These are phyloP conservation scores for Eruca vesicaria DNA, from an alignment of 441 rosid genomes.

Conservation along the genomic window DNA sequence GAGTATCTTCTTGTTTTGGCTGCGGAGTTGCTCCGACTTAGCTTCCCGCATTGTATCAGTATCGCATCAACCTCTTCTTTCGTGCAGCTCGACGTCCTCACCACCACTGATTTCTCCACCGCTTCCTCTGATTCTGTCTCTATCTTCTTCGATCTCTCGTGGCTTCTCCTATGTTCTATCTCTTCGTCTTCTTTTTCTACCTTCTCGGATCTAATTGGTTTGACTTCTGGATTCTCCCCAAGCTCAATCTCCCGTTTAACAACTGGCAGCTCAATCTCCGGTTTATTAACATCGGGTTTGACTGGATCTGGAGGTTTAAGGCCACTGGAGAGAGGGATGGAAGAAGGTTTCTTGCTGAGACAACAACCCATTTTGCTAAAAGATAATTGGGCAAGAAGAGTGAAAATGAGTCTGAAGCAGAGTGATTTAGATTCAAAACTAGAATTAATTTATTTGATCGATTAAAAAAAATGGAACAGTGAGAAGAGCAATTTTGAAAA, in stretches of 20 bases:
- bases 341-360: slow-evolving; percentile 51
- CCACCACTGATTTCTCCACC: slow-evolving; percentile 20
- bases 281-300: not conserved
- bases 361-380: slow-evolving; percentile 53
- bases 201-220: slow-evolving; percentile 2
- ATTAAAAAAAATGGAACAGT: not conserved
- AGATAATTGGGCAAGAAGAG: not conserved
- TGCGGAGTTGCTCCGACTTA: slow-evolving; percentile 66
- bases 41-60: slow-evolving; percentile 86
- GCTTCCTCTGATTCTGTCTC: slow-evolving; percentile 22
- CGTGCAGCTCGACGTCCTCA: slow-evolving; percentile 24
- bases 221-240: slow-evolving; percentile 19
- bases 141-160: slow-evolving; percentile 36
- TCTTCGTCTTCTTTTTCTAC: slow-evolving; percentile 28
- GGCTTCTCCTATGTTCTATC: slow-evolving; percentile 45
- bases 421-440: not conserved
- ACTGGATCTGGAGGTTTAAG: slow-evolving; percentile 8
- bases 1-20: slow-evolving; percentile 57
- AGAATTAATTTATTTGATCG: not conserved
- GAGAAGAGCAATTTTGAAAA: not conserved
- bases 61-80: slow-evolving; percentile 82
- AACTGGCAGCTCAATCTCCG: not conserved
- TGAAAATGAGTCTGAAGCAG: not conserved
- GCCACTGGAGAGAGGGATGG: not conserved
- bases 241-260: not conserved